Percentiles rank a stretch among this genome's conserved stretches.
Conservation (phyloP, 441 rosid genomes). For the Eruca vesicaria region DNA sequence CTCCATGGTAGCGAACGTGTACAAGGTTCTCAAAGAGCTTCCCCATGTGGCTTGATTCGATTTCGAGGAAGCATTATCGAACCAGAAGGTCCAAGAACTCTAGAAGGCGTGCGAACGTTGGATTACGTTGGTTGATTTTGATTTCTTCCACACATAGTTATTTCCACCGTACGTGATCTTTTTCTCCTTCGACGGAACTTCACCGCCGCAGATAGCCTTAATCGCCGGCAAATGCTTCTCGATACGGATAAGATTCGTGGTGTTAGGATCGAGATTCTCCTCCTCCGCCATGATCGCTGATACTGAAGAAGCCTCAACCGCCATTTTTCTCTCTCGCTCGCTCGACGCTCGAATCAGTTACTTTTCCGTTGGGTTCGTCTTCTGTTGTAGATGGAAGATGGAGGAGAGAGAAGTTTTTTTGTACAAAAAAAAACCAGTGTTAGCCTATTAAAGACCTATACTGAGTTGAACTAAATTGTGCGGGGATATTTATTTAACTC, state of each 20-base stretch:
- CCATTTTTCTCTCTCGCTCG: slow-evolving; percentile 9
- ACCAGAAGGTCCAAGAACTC: slow-evolving; percentile 88
- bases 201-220: slow-evolving; percentile 27
- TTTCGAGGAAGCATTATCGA: slow-evolving; percentile 68
- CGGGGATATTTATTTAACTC: background rate
- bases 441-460: slow-evolving; percentile 13
- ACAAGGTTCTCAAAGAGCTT: slow-evolving; percentile 65
- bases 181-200: slow-evolving; percentile 53
- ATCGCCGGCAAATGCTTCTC: slow-evolving; percentile 21
- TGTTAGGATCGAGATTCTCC: slow-evolving; percentile 35
- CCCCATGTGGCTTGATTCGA: slow-evolving; percentile 68
- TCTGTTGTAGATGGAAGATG: slow-evolving; percentile 3
- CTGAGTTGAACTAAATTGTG: background rate
- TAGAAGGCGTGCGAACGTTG: slow-evolving; percentile 56
- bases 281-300: slow-evolving; percentile 11
- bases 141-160: slow-evolving; percentile 19
- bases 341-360: background rate
- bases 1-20: slow-evolving; percentile 63
- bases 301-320: slow-evolving; percentile 11
- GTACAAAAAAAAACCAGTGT: too few relatives aligned
- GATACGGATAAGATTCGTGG: background rate
- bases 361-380: slow-evolving; percentile 22
- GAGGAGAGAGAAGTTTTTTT: background rate
- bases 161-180: slow-evolving; percentile 41
- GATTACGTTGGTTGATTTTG: slow-evolving; percentile 27